phyloP scores from a whole-genome alignment of 2,329 filamentous ascomycete species.

The Elsinoe fawcettii region DNA sequence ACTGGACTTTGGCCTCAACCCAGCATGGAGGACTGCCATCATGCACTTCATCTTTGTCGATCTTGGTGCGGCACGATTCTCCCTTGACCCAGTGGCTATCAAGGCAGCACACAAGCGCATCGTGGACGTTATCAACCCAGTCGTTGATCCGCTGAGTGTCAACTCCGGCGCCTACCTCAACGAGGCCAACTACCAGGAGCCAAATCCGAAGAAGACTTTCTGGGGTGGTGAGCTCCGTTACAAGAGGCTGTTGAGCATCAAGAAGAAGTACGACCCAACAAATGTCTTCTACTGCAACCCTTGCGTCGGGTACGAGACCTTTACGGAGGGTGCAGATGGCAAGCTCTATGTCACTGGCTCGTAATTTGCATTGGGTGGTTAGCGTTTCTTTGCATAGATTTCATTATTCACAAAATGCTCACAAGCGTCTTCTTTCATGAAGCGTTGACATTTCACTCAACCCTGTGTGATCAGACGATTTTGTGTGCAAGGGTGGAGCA shows the following conservation, averaged over 20 bases:
- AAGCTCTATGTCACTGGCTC: conserved; percentile 10
- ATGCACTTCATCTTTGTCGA: conserved; percentile 14
- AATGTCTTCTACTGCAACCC: conserved; percentile 30
- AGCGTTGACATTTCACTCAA: too few species aligned
- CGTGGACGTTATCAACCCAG: conserved; percentile 29
- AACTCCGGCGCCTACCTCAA: conserved; percentile 25
- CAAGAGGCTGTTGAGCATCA: conserved; percentile 29
- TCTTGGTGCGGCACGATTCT: background rate
- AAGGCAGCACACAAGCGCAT: conserved; percentile 11
- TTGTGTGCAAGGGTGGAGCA: too few species aligned
- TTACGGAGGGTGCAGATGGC: background rate
- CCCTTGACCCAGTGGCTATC: conserved; percentile 1
- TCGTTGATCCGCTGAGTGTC: conserved; percentile 34
- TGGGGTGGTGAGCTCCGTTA: conserved; percentile 35
- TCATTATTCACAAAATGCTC: background rate
- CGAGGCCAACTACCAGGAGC: conserved; percentile 33
- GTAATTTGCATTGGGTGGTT: background rate
- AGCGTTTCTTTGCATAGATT: background rate
- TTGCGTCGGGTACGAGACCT: conserved; percentile 5
- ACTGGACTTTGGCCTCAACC: conserved; percentile 19
- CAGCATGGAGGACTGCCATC: conserved; percentile 10
- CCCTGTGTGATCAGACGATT: too few species aligned
- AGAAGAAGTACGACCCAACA: conserved; percentile 37
- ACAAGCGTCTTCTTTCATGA: background rate
- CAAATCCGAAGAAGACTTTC: conserved; percentile 35